These are phyloP conservation scores for Papiliotrema fonsecae DNA, from an alignment of 1,284 basidiomycete species.

Conservation along the genomic window DNA sequence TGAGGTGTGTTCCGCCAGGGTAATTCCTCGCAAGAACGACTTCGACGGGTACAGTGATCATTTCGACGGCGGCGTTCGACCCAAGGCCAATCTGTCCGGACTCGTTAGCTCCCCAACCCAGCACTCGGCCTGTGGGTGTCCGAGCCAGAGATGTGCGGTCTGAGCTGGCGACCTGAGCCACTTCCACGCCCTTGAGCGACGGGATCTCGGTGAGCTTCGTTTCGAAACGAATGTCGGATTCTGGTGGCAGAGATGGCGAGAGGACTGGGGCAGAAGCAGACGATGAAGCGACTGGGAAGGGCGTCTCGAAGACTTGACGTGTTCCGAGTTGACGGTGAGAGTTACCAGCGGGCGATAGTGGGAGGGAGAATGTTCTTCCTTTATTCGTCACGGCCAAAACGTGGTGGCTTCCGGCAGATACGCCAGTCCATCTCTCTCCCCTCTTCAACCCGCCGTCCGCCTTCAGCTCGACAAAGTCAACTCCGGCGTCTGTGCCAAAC, in stretches of 20 bases:
- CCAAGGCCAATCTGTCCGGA: conserved; percentile 82
- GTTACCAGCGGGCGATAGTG: conserved; percentile 74
- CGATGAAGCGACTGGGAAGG: conserved; percentile 42
- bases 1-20: conserved; percentile 55
- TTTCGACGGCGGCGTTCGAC: conserved; percentile 60
- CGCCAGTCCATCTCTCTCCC: conserved; percentile 63
- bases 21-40: conserved; percentile 59
- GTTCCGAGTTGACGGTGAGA: conserved; percentile 78
- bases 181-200: conserved; percentile 60
- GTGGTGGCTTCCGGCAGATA: conserved; percentile 73
- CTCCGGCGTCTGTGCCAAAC: conserved; percentile 39
- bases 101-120: conserved; percentile 87
- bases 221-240: conserved; percentile 61
- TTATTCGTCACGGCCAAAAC: conserved; percentile 76
- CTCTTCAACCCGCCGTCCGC: conserved; percentile 53
- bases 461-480: conserved; percentile 48
- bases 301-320: conserved; percentile 54
- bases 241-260: conserved; percentile 24
- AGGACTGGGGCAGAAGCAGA: conserved; percentile 27
- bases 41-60: conserved; percentile 79
- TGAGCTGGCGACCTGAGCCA: conserved; percentile 70
- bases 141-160: conserved; percentile 67
- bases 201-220: conserved; percentile 76
- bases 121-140: conserved; percentile 65
- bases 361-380: conserved; percentile 75